Evolutionary conservation across 2,329 filamentous ascomycete species (phyloP), one percentile per base, ranked within the genome.

Genomic region (Alternaria longipes): DNA sequence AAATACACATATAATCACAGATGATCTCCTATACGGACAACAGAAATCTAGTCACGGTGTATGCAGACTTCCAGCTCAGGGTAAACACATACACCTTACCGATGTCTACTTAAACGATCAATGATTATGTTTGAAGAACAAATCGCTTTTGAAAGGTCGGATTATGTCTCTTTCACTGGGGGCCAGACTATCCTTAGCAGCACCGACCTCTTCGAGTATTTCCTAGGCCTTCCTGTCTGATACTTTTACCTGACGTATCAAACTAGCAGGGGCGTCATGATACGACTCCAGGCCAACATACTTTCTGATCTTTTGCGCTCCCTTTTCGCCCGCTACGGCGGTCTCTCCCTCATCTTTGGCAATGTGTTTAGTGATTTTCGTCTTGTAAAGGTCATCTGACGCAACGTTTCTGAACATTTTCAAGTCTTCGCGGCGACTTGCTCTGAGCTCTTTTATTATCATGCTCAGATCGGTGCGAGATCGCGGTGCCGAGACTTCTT

Each of bases 381-480:
- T 24, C 40, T 42, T 42, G 40, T 42, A 24, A 22, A n/a, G 18
- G 2, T 41, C 34, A 42, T 47, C 41, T 5, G 30, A 49, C 26
- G 9, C 46, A 22, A 64, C 28, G 30, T 46, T 55, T 16, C 63
- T 60, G 38, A 56, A 63, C 22, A 56, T 36, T 6, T 7, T 44
- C 12, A 34, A n/a, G 26, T 45, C 46, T 18, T 32, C 28, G 1
- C 40, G 32, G n/a, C 20, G 18, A 11, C 32, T 32, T 8, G 41
- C 42, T 22, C 58, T 45, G 4, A 68, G 56, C 26, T 28, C 34
- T 50, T 36, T 60, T 20, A 68, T 63, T 16, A 55, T 65, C 12
- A 42, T 22, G 3, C 47, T 47, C 3, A 68, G 56, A 4, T 47
- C 36, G 5, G 34, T 45, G 7, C 9, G 16, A 4, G 59, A 46